Base-by-base conservation (phyloP, 139 green algal genomes). In the Chlorella sp. region DNA sequence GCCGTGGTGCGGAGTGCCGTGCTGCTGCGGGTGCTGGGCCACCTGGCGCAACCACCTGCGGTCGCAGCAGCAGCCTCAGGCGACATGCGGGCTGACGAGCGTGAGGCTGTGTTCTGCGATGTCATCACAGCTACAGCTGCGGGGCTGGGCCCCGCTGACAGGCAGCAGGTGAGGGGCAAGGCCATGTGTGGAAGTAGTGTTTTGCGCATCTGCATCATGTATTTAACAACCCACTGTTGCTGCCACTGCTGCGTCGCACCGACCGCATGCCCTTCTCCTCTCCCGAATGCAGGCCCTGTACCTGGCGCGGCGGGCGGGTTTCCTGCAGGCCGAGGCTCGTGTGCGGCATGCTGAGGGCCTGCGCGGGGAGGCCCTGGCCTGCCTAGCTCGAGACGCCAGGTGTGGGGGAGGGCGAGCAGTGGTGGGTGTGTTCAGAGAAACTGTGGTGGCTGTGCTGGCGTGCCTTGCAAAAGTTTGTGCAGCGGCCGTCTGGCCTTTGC, bases 221-320 rank as follows among this genome's bases (percentile, higher is more conserved):
- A n/a, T n/a, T n/a, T n/a, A n/a, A n/a, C n/a, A n/a, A n/a, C n/a
- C n/a, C n/a, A n/a, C n/a, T n/a, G n/a, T n/a, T n/a, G n/a, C n/a
- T n/a, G n/a, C n/a, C n/a, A n/a, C n/a, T n/a, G n/a, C n/a, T n/a
- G n/a, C n/a, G n/a, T n/a, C n/a, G n/a, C n/a, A n/a, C n/a, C n/a
- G n/a, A n/a, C n/a, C n/a, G n/a, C n/a, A n/a, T 32, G 60, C 60
- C 5, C 18, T 69, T 38, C 28, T 69, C 28, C 38, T 34, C 18
- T 34, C 0, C 5, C 17, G 12, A 36, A 38, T n/a, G 56, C 74
- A 86, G 26, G 82, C 79, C 1, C 26, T 90, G 62, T 74, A 62
- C 11, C 38, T 93, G 38, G 90, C 90, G 20, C 71, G 74, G 41
- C 41, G 23, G 0, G 90, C 87, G 0, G 80, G 80, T 21, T 93